phyloP scores from a whole-genome alignment of 2,329 filamentous ascomycete species.

The Hymenoscyphus scutula region DNA sequence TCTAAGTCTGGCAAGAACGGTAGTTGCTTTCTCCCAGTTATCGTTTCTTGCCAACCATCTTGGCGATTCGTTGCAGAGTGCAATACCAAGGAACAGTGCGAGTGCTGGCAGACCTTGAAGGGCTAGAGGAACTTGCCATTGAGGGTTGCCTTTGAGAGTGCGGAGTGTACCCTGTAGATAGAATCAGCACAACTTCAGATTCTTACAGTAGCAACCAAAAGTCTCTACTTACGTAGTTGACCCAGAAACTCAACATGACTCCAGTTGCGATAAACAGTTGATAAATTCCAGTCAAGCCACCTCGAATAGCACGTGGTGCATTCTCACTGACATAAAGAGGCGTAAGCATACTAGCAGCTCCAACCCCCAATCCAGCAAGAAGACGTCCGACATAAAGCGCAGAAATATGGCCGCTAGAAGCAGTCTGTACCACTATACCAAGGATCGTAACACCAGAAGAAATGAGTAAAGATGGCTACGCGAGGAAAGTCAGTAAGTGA shows the following conservation, averaged over 20 bases:
- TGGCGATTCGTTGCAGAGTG: constrained; percentile 59
- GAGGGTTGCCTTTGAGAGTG: constrained; percentile 37
- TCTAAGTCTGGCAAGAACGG: constrained; percentile 51
- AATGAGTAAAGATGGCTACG: constrained; percentile 46
- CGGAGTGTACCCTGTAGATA: constrained; percentile 23
- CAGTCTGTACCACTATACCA: constrained; percentile 63
- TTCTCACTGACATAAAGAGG: constrained; percentile 45
- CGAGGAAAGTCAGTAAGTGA: not conserved
- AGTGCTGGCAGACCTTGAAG: constrained; percentile 64
- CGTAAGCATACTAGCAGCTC: constrained; percentile 45
- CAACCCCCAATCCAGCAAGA: constrained; percentile 48
- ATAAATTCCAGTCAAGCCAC: constrained; percentile 49
- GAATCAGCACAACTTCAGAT: not conserved
- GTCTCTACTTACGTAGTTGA: constrained; percentile 51
- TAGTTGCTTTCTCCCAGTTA: constrained; percentile 62
- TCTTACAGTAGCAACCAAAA: constrained; percentile 12
- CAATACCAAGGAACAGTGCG: constrained; percentile 58
- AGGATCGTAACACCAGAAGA: constrained; percentile 56
- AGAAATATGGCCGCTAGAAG: constrained; percentile 56
- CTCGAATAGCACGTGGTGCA: constrained; percentile 50
- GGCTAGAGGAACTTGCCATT: constrained; percentile 61
- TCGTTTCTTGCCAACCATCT: constrained; percentile 67
- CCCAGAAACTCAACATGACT: constrained; percentile 43
- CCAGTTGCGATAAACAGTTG: constrained; percentile 45
- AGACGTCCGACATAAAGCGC: constrained; percentile 66